A percentile compares a stretch with the other conserved stretches of the same genome.
phyloP scores from a whole-genome alignment of 2,329 filamentous ascomycete genomes.

The Penicillium brevicompactum region DNA sequence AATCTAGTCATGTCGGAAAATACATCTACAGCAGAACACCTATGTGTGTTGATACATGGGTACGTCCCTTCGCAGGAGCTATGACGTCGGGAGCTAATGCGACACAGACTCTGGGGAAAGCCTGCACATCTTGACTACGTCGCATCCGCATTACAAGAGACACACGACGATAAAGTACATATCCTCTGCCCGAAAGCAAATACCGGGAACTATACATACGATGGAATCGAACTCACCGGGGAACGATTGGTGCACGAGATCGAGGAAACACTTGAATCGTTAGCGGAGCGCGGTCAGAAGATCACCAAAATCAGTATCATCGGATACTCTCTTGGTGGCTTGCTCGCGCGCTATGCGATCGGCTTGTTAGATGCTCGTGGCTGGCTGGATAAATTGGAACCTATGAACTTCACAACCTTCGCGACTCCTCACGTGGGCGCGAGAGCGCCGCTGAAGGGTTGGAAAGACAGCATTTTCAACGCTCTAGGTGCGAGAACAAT shows the following conservation, averaged over 20 bases:
- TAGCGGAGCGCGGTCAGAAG: conserved; percentile 64
- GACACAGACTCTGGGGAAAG: conserved; percentile 60
- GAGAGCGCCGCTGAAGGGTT: conserved; percentile 67
- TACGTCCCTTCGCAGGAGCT: conserved; percentile 35
- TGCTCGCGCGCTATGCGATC: conserved; percentile 83
- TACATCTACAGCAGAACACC: conserved; percentile 49
- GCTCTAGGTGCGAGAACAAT: conserved; percentile 78
- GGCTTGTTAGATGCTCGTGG: conserved; percentile 81
- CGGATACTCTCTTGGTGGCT: conserved; percentile 86
- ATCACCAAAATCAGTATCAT: conserved; percentile 83
- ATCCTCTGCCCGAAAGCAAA: conserved; percentile 60
- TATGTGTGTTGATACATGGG: conserved; percentile 66
- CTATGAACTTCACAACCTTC: conserved; percentile 93
- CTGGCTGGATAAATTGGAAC: conserved; percentile 75
- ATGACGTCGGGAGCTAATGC: conserved; percentile 16
- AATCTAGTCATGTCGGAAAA: conserved; percentile 8
- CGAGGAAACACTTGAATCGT: conserved; percentile 57
- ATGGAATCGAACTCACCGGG: conserved; percentile 69
- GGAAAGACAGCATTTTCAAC: conserved; percentile 73
- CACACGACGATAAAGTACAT: conserved; percentile 55
- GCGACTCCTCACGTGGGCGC: conserved; percentile 82
- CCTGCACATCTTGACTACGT: conserved; percentile 60
- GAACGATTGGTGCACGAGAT: conserved; percentile 67
- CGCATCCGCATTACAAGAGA: conserved; percentile 52
- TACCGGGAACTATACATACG: conserved; percentile 61